Conservation (phyloP, 2,329 filamentous ascomycete species). For the Eutypa lata region DNA sequence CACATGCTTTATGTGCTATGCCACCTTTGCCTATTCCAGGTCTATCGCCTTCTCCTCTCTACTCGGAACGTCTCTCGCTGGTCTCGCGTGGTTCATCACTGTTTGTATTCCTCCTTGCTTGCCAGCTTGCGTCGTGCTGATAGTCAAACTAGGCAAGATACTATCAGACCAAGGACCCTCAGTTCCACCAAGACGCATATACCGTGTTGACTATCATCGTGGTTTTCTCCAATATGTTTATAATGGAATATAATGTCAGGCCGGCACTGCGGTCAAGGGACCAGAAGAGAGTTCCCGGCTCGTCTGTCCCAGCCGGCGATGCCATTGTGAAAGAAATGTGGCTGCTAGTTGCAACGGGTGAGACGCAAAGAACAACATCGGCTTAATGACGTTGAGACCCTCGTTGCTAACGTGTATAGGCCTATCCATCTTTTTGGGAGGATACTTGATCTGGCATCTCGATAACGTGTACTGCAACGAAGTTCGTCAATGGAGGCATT, state of each 20-base stretch:
- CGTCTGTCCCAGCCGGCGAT: constrained; percentile 23
- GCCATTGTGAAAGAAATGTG: constrained; percentile 63
- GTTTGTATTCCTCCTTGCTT: constrained; percentile 40
- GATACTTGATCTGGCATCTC: constrained; percentile 74
- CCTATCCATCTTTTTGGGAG: constrained; percentile 67
- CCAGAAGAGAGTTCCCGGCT: constrained; percentile 43
- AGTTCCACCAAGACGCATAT: constrained; percentile 80
- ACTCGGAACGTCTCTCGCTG: constrained; percentile 55
- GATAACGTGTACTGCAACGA: constrained; percentile 73
- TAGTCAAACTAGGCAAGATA: constrained; percentile 52
- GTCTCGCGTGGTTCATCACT: constrained; percentile 67
- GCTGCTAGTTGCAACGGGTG: constrained; percentile 62
- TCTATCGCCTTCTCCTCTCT: constrained; percentile 46
- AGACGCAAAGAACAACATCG: constrained; percentile 9
- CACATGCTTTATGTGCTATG: constrained; percentile 55
- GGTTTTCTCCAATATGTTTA: constrained; percentile 70
- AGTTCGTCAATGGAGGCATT: constrained; percentile 62
- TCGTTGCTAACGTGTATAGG: constrained; percentile 42
- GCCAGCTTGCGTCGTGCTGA: constrained; percentile 3
- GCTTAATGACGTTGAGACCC: constrained; percentile 1
- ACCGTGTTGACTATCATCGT: constrained; percentile 68
- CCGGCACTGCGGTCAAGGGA: constrained; percentile 42
- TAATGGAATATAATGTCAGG: constrained; percentile 57
- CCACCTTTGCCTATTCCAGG: constrained; percentile 70
- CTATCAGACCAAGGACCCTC: constrained; percentile 75